Evolutionary conservation across 495 filamentous ascomycete species (phyloP), one percentile per base, ranked within the genome.

Genomic region (Aspergillus egyptiacus): DNA sequence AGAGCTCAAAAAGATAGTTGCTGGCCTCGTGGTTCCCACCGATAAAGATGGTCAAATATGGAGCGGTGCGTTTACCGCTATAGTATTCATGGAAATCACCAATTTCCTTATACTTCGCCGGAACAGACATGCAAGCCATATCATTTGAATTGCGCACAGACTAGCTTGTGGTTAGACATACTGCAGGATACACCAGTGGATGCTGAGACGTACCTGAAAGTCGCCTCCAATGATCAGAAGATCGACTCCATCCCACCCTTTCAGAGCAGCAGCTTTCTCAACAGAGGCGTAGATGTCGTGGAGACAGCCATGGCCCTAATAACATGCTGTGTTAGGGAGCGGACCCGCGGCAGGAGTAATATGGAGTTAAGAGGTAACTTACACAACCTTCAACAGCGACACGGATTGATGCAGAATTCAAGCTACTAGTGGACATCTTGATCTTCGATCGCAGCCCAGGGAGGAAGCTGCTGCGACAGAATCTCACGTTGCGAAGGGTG

Each of bases 71-170:
- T 10, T 69, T 56, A 11, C 93, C 91, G 46, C 79, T 86, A 67
- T 98, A 98, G 68, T 96, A 98, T 42, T 87, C 81, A 52, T 90
- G 83, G 55, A 97, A 98, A 65, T 97, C 93, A 5, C 85, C 86
- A 41, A 98, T 77, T 22, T 79, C 65, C 31, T 85, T 85, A 65
- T 85, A 98, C 63, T 95, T 96, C 44, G 68, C 59, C 0, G 91
- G 93, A 24, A 91, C 84, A 2, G 87, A 85, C 77, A 96, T 88
- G 67, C 84, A 83, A 34, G 84, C 84, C 36, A 96, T 74, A 62
- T 98, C 93, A 41, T 82, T 77, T 1, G 83, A 76, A 67, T 98
- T 98, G 44, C 93, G 88, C 28, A 91, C 80, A 13, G 93, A 83
- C 82, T 89, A 56, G 13, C 7, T 31, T 39, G 71, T 46, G 71